Evolutionary conservation across 2,329 filamentous ascomycete genomes (phyloP).

Genomic region (Truncatella angustata): DNA sequence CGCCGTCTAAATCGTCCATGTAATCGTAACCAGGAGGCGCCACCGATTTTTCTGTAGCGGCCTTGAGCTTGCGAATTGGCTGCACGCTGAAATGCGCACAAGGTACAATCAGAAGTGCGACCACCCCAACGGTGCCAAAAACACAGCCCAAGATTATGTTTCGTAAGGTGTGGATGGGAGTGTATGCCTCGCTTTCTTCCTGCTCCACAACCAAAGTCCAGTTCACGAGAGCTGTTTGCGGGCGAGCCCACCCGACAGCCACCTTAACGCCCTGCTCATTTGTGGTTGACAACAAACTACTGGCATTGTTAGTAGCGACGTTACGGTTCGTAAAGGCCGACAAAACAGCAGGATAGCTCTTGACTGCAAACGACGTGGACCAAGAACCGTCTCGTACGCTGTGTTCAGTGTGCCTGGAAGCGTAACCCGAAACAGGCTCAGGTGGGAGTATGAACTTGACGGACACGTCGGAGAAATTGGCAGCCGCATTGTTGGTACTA

Average conservation of each 20-base stretch:
- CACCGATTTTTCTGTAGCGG: conserved; percentile 72
- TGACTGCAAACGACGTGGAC: conserved; percentile 56
- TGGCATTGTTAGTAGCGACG: conserved; percentile 61
- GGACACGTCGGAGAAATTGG: conserved; percentile 38
- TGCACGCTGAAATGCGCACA: conserved; percentile 79
- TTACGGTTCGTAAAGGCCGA: conserved; percentile 55
- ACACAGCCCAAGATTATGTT: conserved; percentile 81
- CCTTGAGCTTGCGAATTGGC: conserved; percentile 74
- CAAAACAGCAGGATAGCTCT: conserved; percentile 61
- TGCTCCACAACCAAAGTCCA: conserved; percentile 86
- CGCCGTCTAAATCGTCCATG: conserved; percentile 40
- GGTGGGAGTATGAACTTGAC: conserved; percentile 65
- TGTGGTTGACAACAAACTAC: conserved; percentile 62
- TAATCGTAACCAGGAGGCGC: conserved; percentile 60
- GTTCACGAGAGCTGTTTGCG: conserved; percentile 66
- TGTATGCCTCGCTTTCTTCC: conserved; percentile 69
- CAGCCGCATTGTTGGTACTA: conserved; percentile 33
- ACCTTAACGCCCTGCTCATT: conserved; percentile 72
- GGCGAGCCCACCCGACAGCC: conserved; percentile 76
- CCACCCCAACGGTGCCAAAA: conserved; percentile 74
- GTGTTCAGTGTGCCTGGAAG: conserved; percentile 48
- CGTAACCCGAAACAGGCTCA: conserved; percentile 31
- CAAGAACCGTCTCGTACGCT: conserved; percentile 39
- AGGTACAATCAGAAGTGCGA: conserved; percentile 71
- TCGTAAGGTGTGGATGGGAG: conserved; percentile 71